Evolutionary conservation across 495 filamentous ascomycete genomes (phyloP).

Genomic region (Clohesyomyces aquaticus): DNA sequence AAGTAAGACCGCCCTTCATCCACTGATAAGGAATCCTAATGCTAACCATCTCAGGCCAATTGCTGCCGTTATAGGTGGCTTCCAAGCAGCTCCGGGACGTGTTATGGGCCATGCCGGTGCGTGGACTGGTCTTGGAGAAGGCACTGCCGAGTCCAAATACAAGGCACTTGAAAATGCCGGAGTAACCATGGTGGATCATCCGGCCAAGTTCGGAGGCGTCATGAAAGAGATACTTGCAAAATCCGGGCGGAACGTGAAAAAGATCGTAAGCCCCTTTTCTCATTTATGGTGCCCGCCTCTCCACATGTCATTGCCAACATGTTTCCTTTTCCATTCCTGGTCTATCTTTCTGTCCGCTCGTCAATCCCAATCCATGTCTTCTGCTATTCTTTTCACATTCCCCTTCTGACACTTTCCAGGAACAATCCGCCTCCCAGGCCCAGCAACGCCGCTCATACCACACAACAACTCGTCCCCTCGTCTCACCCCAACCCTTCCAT

Average conservation of each 20-base stretch:
- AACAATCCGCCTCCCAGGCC: constrained; percentile 36
- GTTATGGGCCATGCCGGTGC: constrained; percentile 92
- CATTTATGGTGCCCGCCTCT: too few species aligned
- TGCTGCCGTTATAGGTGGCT: constrained; percentile 74
- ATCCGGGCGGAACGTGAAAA: constrained; percentile 41
- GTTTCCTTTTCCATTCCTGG: too few species aligned
- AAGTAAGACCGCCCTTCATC: constrained; percentile 58
- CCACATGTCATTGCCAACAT: too few species aligned
- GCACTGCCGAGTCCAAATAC: constrained; percentile 67
- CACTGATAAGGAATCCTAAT: constrained; percentile 16
- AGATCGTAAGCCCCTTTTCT: constrained; percentile 45
- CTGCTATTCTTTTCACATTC: too few species aligned
- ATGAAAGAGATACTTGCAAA: constrained; percentile 63
- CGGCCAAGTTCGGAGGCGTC: constrained; percentile 73
- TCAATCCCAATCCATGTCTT: too few species aligned
- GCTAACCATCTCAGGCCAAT: constrained; percentile 63
- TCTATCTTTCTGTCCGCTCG: too few species aligned
- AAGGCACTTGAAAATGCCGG: constrained; percentile 69
- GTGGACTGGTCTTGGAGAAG: constrained; percentile 69
- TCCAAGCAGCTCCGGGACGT: constrained; percentile 65
- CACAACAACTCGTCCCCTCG: constrained; percentile 24
- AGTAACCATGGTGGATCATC: constrained; percentile 77
- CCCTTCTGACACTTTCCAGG: constrained; percentile 20
- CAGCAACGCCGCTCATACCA: constrained; percentile 44
- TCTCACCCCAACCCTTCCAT: not conserved